Evolutionary conservation across 2,329 filamentous ascomycete genomes (phyloP), one percentile per base, ranked within the genome.

Genomic region (Bisporella sp.): DNA sequence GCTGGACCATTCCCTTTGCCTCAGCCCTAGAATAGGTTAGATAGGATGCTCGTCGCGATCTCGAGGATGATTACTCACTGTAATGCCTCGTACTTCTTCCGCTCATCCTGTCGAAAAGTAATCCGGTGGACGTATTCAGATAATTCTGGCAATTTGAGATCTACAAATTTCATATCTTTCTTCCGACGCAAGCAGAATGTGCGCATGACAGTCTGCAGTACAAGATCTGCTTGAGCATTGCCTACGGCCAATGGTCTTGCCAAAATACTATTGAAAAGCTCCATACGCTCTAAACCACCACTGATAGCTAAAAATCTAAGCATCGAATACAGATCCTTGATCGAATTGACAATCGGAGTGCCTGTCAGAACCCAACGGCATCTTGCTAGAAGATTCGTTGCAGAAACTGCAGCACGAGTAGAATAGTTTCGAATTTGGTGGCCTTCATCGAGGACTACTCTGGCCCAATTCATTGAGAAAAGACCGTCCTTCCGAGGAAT

Each of bases 151-250:
- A 95, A 74, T 54, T 82, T 85, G 21, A 95, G 72, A 57, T 95
- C 88, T 47, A 96, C 79, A 62, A 95, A 95, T 5, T 77, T 77
- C 89, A 96, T 95, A 50, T 92, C 84, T 65, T 96, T 96, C 66
- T 83, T 85, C 37, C 90, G 81, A 37, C 90, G 80, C 28, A 96
- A 73, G 60, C 87, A 93, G 44, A 95, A 77, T 13, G 86, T 82
- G n/a, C 76, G 75, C 81, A 95, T 91, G 42, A 95, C 74, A 5
- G 81, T 77, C 62, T 92, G 86, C 4, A 95, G 74, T 4, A 92
- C 71, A 8, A 76, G 67, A 45, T 81, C 82, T 9, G 82, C 84
- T 33, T 74, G 70, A 1, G 69, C 65, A 12, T 82, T 75, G 1
- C 79, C 81, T 5, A 66, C 62, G 47, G 76, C 77, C 6, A 95